Conservation (phyloP, 1,284 basidiomycete genomes). For the Paramarasmius palmivorus region DNA sequence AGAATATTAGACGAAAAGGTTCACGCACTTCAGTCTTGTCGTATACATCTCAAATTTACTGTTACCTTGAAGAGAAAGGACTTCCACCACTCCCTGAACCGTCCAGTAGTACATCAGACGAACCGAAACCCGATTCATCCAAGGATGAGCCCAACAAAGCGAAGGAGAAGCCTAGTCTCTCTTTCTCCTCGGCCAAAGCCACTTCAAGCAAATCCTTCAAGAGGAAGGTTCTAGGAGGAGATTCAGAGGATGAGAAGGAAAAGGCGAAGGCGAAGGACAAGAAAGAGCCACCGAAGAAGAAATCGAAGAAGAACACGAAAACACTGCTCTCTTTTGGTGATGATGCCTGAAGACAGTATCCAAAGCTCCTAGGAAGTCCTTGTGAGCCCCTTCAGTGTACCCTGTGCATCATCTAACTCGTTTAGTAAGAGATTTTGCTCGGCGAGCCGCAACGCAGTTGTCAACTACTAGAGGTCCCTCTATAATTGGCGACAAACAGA, state of each 20-base stretch:
- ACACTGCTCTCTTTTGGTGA: slow-evolving; percentile 28
- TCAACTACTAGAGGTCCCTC: too few relatives aligned
- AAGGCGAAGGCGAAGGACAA: slow-evolving; percentile 10
- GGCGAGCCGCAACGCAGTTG: too few relatives aligned
- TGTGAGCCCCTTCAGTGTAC: too few relatives aligned
- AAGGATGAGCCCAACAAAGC: slow-evolving; percentile 42
- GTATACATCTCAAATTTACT: neutral
- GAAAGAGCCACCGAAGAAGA: slow-evolving; percentile 23
- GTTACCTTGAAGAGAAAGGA: slow-evolving; percentile 46
- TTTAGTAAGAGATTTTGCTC: too few relatives aligned
- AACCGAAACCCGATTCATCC: slow-evolving; percentile 12
- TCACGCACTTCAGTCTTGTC: slow-evolving; percentile 13
- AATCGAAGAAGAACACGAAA: slow-evolving; percentile 28
- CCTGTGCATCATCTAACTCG: too few relatives aligned
- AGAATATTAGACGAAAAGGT: slow-evolving; percentile 79
- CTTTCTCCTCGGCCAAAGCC: slow-evolving; percentile 31
- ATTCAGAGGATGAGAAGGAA: slow-evolving; percentile 15
- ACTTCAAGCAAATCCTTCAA: slow-evolving; percentile 19
- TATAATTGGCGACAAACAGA: too few relatives aligned
- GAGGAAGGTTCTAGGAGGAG: slow-evolving; percentile 24
- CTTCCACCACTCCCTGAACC: slow-evolving; percentile 35
- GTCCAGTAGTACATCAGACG: slow-evolving; percentile 6
- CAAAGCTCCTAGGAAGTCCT: too few relatives aligned
- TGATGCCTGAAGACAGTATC: slow-evolving; percentile 11
- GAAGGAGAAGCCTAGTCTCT: slow-evolving; percentile 23